Evolutionary conservation across 2,329 filamentous ascomycete genomes (phyloP).

Genomic region (Emergomyces pasteurianus): DNA sequence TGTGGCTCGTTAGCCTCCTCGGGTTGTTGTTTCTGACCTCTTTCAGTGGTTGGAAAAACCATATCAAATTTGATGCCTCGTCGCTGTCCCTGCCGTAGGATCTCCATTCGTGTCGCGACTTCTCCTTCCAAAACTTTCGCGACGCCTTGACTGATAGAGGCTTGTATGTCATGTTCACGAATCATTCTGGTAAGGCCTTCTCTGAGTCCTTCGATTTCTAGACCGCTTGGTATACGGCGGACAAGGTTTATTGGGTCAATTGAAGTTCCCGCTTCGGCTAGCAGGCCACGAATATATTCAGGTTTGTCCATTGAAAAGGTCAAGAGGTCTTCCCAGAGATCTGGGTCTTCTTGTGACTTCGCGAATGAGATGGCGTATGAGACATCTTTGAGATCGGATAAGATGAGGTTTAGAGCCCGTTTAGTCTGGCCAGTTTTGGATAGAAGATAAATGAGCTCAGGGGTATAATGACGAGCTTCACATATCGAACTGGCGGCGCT

Average conservation of each 20-base stretch:
- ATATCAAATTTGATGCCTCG: conserved; percentile 86
- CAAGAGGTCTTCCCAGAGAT: conserved; percentile 89
- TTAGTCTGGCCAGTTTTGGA: conserved; percentile 94
- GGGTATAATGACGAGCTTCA: conserved; percentile 67
- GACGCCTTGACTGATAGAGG: conserved; percentile 81
- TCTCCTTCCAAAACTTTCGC: conserved; percentile 78
- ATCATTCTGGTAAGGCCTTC: conserved; percentile 85
- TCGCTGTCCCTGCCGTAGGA: conserved; percentile 64
- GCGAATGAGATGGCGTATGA: conserved; percentile 88
- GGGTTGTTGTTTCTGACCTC: not conserved
- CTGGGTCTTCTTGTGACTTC: conserved; percentile 81
- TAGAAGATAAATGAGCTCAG: conserved; percentile 89
- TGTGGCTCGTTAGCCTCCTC: not conserved
- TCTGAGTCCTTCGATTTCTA: conserved; percentile 82
- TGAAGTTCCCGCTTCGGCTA: conserved; percentile 87
- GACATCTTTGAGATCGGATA: conserved; percentile 83
- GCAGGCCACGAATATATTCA: conserved; percentile 77
- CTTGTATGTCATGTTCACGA: conserved; percentile 89
- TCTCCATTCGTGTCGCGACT: conserved; percentile 71
- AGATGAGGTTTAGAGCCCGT: conserved; percentile 80
- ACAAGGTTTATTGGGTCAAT: conserved; percentile 89
- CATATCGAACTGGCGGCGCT: conserved; percentile 62
- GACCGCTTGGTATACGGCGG: conserved; percentile 76
- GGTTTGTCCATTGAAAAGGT: conserved; percentile 98
- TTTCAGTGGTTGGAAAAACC: conserved; percentile 15